A percentile compares a stretch with the other conserved stretches of the same genome.
Conservation (phyloP, 2,329 filamentous ascomycete species). For the Lasiodiplodia sp. region DNA sequence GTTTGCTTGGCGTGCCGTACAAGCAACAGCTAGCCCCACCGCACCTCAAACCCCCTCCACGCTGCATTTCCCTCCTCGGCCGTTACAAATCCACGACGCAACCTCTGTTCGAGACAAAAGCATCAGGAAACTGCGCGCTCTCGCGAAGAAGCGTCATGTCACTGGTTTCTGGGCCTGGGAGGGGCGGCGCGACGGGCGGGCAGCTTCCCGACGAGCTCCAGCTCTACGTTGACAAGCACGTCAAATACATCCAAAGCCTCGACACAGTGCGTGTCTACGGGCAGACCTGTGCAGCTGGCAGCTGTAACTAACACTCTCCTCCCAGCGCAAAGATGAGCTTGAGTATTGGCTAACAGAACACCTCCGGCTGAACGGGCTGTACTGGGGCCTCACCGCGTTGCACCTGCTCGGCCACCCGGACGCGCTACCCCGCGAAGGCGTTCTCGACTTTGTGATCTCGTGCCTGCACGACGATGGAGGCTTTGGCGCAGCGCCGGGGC, state of each 20-base stretch:
- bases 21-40: constrained; percentile 13
- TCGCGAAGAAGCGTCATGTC: constrained; percentile 55
- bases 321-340: constrained; percentile 84
- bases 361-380: constrained; percentile 91
- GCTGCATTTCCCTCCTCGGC: not conserved
- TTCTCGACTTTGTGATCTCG: constrained; percentile 93
- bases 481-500: constrained; percentile 91
- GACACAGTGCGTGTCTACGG: constrained; percentile 71
- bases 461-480: constrained; percentile 89
- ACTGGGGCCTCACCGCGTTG: constrained; percentile 92
- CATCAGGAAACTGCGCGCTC: not conserved
- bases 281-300: constrained; percentile 15
- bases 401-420: constrained; percentile 84
- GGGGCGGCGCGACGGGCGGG: constrained; percentile 52
- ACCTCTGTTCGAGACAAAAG: not conserved
- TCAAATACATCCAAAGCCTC: constrained; percentile 90
- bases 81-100: not conserved
- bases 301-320: constrained; percentile 31
- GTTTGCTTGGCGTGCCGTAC: constrained; percentile 5
- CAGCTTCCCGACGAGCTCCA: constrained; percentile 56
- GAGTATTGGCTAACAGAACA: constrained; percentile 99
- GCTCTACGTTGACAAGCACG: constrained; percentile 72
- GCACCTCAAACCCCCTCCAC: constrained; percentile 4
- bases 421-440: constrained; percentile 78
- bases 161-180: constrained; percentile 66